Evolutionary conservation across 345 rosid species (phyloP), one percentile per base, ranked within the genome.

Genomic region (Xanthoceras sorbifolium): DNA sequence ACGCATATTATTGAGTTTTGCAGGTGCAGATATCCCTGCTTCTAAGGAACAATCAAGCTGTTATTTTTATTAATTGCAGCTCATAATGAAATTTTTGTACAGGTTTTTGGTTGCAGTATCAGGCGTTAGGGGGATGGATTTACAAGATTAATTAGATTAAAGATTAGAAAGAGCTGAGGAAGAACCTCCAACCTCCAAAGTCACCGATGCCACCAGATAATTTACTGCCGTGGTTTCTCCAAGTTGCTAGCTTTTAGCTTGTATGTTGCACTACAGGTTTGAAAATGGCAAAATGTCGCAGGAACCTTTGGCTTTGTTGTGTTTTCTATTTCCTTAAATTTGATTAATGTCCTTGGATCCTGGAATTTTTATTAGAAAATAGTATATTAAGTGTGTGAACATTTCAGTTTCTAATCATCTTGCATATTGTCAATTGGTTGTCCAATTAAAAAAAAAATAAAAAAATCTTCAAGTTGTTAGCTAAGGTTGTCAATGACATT

Each of bases 21-120:
- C 88, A 84, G 88, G 85, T 85, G 78, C 84, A 78, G 88, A 82
- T 76, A 83, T 72, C 85, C 90, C 36, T 87, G 86, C 81, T 72
- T 69, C 69, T 64, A 15, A 54, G 76, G 84, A 52, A 64, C n/a
- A n/a, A n/a, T n/a, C 68, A 4, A 63, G 64, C 69, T 64, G 71
- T 74, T 74, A 44, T 62, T 75, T 61, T 26, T n/a, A 62, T 26
- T 77, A 76, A 36, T 81, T 72, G 77, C 81, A 66, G 77, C 85
- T 87, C 67, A 79, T 69, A 29, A 67, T 76, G 85, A 74, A 75
- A 83, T 83, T 79, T 77, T 67, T 81, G 34, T 81, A 79, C 90
- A 79, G 90, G 82, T 77, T 64, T 22, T 26, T 22, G 74, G 59
- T 38, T 48, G 55, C 72, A 12, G 60, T 59, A 28, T 59, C 15